Conservation (phyloP, 495 filamentous ascomycete species). For the Cercophora newfieldiana region DNA sequence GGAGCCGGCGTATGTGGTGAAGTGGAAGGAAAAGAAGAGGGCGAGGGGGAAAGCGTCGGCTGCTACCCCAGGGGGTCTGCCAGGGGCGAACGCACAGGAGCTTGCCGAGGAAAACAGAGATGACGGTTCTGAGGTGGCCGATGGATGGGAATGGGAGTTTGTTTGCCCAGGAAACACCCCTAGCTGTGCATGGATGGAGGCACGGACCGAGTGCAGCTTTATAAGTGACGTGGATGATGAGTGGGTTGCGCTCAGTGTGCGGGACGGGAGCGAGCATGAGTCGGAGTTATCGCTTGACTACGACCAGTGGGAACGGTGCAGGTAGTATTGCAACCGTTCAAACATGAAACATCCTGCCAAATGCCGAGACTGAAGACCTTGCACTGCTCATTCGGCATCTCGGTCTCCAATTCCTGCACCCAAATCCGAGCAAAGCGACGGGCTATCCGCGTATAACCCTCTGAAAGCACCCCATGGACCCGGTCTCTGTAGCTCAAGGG, state of each 20-base stretch:
- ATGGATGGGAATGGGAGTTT: not conserved
- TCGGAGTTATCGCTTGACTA: no score
- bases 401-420: no score
- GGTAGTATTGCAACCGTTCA: not conserved
- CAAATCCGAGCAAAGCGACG: no score
- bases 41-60: not conserved
- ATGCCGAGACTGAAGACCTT: no score
- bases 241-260: not conserved
- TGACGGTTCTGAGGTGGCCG: no score
- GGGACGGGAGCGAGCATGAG: not conserved
- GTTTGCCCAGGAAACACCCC: not conserved
- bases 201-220: not conserved
- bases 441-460: no score
- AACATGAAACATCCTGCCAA: no score
- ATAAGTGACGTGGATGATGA: not conserved
- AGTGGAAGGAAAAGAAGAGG: not conserved
- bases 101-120: not conserved
- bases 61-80: not conserved
- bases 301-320: not conserved
- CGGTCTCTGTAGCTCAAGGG: no score
- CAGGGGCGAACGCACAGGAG: not conserved
- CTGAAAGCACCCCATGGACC: no score
- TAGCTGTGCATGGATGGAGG: not conserved
- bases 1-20: not conserved
- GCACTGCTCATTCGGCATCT: no score